These are phyloP conservation scores for Apiospora sp. DNA, from an alignment of 2,329 filamentous ascomycete genomes.

Conservation along the genomic window DNA sequence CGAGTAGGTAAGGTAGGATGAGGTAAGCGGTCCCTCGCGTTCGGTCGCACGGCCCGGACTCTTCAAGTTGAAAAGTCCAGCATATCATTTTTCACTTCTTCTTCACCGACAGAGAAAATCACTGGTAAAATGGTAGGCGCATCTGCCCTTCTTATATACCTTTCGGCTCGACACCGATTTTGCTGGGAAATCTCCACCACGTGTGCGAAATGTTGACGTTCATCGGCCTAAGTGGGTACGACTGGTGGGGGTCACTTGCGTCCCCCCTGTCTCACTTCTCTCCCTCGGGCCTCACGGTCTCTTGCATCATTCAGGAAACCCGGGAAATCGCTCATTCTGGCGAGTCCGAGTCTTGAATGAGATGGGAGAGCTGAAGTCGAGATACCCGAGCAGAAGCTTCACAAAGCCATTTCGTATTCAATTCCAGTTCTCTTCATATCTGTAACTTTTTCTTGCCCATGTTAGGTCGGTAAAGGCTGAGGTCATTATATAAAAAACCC, in stretches of 20 bases:
- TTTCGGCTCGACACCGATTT: background rate
- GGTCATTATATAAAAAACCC: background rate
- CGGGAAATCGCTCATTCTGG: slow-evolving; percentile 12
- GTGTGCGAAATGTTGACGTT: slow-evolving; percentile 12
- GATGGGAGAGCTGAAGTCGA: background rate
- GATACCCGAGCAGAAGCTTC: background rate
- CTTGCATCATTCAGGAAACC: slow-evolving; percentile 15
- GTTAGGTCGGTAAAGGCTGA: background rate
- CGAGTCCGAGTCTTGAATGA: background rate
- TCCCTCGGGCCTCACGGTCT: slow-evolving; percentile 13
- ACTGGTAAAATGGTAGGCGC: background rate
- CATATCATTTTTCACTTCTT: background rate
- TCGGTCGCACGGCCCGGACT: background rate
- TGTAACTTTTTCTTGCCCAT: background rate
- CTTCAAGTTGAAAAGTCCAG: background rate
- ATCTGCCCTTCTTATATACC: slow-evolving; percentile 7
- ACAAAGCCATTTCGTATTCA: background rate
- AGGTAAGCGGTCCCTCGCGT: background rate
- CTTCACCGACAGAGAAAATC: background rate
- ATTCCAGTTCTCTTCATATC: background rate
- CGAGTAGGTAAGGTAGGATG: background rate
- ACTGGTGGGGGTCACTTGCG: background rate
- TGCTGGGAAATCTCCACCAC: slow-evolving; percentile 19
- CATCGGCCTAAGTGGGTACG: background rate
- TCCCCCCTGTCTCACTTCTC: slow-evolving; percentile 7